Base-by-base conservation (phyloP, 371 early-diverging fungal species). In the Lichtheimia ramosa region DNA sequence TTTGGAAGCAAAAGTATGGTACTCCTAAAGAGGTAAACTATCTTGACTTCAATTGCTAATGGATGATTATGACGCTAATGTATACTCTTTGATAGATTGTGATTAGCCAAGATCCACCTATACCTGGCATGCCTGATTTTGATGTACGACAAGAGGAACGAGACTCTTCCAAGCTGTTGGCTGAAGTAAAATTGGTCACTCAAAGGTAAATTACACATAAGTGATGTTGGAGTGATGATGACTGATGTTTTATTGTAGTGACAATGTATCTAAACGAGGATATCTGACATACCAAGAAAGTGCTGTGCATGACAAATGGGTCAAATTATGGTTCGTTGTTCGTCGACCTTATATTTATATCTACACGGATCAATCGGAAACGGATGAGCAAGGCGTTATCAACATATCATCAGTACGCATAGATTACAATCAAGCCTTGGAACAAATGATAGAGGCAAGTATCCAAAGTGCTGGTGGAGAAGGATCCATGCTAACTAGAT, bases 301-400 rank as follows among this genome's bases (percentile, higher is more conserved):
- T 54, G 73, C 81, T 5, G 64, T 73, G 8, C 78, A 79, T 24
- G 89, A 88, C 56, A 62, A 65, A 25, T 95, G 96, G 96, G 71
- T 82, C 3, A 83, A 85, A 56, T 79, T 88, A 3, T 93, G 89
- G 89, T 86, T 92, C 71, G 92, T 93, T 28, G 82, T 95, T 48
- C 88, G 92, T 61, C 83, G 87, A 46, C 95, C 95, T 15, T 92
- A 89, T 63, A 73, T 95, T 50, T 91, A 88, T 61, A 82, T 93
- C 42, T 92, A 89, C 66, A 75, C 72, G 23, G 81, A 79, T 62
- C 68, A 81, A 20, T 74, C 78, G 2, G 89, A 90, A 61, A 67
- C 68, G 8, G 86, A 87, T 27, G 87, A 92, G 61, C 73, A 85
- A 27, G 85, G 86, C 46, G 88, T 90, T 8, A 83, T 93, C 61